A percentile compares a stretch with the other conserved stretches of the same genome.
phyloP scores from a whole-genome alignment of 2,329 filamentous ascomycete species.

The Colletotrichum cordylinicola region DNA sequence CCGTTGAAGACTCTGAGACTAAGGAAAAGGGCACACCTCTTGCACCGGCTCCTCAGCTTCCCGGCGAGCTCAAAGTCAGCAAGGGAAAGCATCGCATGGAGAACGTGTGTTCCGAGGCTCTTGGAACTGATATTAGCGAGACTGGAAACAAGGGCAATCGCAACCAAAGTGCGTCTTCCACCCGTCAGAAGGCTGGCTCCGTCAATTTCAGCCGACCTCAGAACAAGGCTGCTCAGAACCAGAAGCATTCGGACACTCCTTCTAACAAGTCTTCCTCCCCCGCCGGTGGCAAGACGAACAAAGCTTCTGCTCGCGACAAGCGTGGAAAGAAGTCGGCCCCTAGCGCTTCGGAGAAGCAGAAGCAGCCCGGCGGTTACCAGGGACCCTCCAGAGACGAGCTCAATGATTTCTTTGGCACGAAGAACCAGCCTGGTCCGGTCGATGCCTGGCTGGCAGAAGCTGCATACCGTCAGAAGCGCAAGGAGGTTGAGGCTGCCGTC shows the following conservation, averaged over 20 bases:
- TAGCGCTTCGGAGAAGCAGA: background rate
- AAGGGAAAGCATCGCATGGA: background rate
- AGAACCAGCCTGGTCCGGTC: background rate
- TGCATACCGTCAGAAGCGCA: background rate
- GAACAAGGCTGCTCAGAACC: background rate
- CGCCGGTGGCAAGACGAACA: background rate
- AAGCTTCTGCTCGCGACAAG: background rate
- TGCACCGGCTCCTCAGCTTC: background rate
- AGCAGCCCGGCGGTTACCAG: background rate
- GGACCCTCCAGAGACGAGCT: background rate
- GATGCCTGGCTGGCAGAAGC: background rate
- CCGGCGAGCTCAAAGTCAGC: background rate
- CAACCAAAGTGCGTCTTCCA: background rate
- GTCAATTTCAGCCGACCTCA: conserved; percentile 17
- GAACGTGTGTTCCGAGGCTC: background rate
- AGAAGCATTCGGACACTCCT: background rate
- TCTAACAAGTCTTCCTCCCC: background rate
- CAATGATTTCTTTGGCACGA: background rate
- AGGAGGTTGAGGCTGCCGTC: background rate
- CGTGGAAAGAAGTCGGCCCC: background rate
- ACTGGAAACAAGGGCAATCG: background rate
- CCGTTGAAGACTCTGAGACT: background rate
- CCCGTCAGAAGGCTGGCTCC: background rate
- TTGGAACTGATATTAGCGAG: background rate
- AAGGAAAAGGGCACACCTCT: background rate